These are phyloP conservation scores for Saccharomyces kudriavzevii DNA, from an alignment of 805 yeast genomes.

Conservation along the genomic window DNA sequence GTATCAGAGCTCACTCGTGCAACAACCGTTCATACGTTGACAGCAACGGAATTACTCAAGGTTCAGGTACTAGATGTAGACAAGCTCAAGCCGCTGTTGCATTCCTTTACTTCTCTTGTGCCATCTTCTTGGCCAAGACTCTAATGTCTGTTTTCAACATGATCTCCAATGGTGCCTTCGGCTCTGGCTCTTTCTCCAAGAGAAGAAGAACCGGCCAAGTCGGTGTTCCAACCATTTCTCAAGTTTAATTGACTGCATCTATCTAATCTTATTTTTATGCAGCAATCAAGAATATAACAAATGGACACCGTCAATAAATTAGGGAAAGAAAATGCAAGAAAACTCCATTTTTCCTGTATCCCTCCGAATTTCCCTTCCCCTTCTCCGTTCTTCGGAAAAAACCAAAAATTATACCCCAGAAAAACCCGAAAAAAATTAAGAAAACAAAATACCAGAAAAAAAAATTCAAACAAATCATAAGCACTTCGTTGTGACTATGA, in stretches of 20 bases:
- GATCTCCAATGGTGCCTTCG: conserved; percentile 32
- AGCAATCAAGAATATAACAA: neutral
- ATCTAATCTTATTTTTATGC: neutral
- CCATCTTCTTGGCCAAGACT: conserved; percentile 59
- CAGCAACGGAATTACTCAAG: conserved; percentile 63
- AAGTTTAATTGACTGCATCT: conserved; percentile 45
- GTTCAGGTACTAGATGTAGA: conserved; percentile 79
- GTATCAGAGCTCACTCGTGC: conserved; percentile 80
- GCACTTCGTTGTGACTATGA: neutral
- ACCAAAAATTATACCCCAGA: neutral
- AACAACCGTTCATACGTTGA: conserved; percentile 54
- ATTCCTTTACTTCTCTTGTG: conserved; percentile 77
- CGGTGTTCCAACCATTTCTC: conserved; percentile 84
- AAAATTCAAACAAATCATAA: neutral
- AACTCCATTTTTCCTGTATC: neutral
- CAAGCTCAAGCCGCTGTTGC: conserved; percentile 82
- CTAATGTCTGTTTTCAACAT: conserved; percentile 45
- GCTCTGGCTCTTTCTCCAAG: conserved; percentile 7
- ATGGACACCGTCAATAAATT: neutral
- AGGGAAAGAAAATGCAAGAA: neutral
- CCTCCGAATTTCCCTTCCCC: neutral
- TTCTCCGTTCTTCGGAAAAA: neutral
- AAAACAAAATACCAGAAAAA: neutral
- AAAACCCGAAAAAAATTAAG: neutral
- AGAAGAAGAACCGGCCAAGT: conserved; percentile 44